phyloP scores from a whole-genome alignment of 2,329 filamentous ascomycete species.

The Ophiostoma montium region DNA sequence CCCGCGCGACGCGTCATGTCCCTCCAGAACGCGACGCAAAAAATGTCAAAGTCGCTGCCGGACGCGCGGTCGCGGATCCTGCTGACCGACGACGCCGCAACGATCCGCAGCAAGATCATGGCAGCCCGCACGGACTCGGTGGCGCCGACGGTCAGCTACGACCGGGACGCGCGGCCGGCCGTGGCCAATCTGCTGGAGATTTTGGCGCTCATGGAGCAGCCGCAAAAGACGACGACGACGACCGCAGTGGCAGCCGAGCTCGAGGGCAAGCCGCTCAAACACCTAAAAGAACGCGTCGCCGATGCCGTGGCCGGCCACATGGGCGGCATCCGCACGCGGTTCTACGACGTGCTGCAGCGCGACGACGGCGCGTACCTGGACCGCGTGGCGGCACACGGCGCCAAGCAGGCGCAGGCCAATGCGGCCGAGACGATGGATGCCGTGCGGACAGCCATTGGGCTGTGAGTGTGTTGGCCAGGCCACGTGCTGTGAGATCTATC shows the following conservation, averaged over 20 bases:
- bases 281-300: conserved; percentile 51
- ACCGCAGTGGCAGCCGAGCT: conserved; percentile 15
- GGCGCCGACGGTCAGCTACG: conserved; percentile 55
- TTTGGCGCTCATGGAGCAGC: conserved; percentile 48
- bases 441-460: conserved; percentile 37
- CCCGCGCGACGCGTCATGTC: conserved; percentile 82
- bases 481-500: background rate
- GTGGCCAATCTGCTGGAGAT: conserved; percentile 80
- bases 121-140: conserved; percentile 63
- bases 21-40: conserved; percentile 57
- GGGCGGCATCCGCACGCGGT: conserved; percentile 40
- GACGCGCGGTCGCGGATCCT: conserved; percentile 64
- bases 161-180: conserved; percentile 55
- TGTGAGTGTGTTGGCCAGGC: too few relatives aligned
- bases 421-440: conserved; percentile 44
- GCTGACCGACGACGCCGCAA: conserved; percentile 54
- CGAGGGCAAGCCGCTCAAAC: conserved; percentile 31
- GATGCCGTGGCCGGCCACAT: conserved; percentile 41
- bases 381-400: conserved; percentile 43
- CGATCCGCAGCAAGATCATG: conserved; percentile 56
- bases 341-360: conserved; percentile 32
- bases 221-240: conserved; percentile 7
- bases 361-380: conserved; percentile 25
- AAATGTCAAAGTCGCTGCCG: conserved; percentile 88
- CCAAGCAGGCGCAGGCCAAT: conserved; percentile 43